Evolutionary conservation across 768 basidiomycete species (phyloP).

Genomic region (Amanita thiersii): DNA sequence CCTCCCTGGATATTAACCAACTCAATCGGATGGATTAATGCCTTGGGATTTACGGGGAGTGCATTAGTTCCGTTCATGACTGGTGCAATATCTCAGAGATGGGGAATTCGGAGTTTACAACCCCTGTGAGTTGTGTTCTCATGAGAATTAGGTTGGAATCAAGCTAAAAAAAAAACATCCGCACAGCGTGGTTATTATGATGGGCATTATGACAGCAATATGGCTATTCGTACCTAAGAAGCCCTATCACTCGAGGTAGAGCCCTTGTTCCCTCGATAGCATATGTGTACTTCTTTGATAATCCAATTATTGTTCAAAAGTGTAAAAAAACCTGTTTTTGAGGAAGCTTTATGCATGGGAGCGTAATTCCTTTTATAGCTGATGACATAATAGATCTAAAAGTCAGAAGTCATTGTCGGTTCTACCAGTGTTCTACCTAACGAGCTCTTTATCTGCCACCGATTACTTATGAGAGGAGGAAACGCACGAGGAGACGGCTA

Average conservation of each 20-base stretch:
- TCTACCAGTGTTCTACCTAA: no score
- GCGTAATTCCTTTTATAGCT: no score
- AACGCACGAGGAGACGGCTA: neutral
- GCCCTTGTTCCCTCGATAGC: no score
- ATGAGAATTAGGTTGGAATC: neutral
- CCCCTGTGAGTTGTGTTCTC: conserved; percentile 61
- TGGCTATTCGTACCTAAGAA: conserved; percentile 57
- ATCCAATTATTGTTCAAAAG: no score
- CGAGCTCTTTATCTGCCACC: no score
- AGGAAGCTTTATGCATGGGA: no score
- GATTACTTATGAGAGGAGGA: conserved; percentile 6
- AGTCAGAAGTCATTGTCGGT: no score
- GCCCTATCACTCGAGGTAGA: no score
- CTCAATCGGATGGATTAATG: conserved; percentile 62
- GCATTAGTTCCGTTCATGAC: conserved; percentile 69
- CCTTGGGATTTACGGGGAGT: conserved; percentile 63
- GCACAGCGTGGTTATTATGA: conserved; percentile 49
- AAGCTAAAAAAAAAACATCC: neutral
- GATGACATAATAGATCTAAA: no score
- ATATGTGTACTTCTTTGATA: no score
- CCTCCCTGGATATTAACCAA: conserved; percentile 63
- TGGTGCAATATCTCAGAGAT: conserved; percentile 54
- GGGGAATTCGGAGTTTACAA: conserved; percentile 53
- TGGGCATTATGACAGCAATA: conserved; percentile 44
- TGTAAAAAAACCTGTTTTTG: no score